A percentile compares a stretch with the other conserved stretches of the same genome.
phyloP scores from a whole-genome alignment of 176 grass and related monocot genomes.

The Secale cereale region DNA sequence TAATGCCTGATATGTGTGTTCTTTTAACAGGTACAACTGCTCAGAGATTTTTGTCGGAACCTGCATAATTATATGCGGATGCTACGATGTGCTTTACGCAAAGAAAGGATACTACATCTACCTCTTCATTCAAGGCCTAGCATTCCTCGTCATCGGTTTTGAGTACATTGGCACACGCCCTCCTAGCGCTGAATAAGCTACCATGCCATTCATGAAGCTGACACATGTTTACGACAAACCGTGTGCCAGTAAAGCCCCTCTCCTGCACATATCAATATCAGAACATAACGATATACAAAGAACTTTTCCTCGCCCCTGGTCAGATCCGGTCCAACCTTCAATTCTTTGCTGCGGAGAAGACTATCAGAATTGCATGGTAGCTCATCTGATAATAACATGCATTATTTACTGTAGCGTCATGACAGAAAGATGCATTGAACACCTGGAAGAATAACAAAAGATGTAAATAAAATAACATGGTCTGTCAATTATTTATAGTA shows the following conservation, averaged over 20 bases:
- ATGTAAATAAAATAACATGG: constrained; percentile 26
- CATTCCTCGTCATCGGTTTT: constrained; percentile 74
- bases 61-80: constrained; percentile 62
- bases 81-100: constrained; percentile 54
- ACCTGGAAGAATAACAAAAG: constrained; percentile 13
- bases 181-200: constrained; percentile 34
- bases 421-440: not conserved
- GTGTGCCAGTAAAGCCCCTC: not conserved
- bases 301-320: not conserved
- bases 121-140: constrained; percentile 63
- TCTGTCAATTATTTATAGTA: constrained; percentile 18
- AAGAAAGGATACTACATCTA: constrained; percentile 79
- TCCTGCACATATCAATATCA: constrained; percentile 5
- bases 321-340: constrained; percentile 6
- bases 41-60: constrained; percentile 61
- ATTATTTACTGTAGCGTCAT: not conserved
- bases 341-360: constrained; percentile 4
- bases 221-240: not conserved
- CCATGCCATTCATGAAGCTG: constrained; percentile 7
- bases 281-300: not conserved
- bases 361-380: not conserved
- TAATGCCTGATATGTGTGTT: not conserved
- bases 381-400: constrained; percentile 5
- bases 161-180: constrained; percentile 59
- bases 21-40: constrained; percentile 58